Evolutionary conservation across 257 asterid species (phyloP).

Genomic region (Scutellaria galericulata): DNA sequence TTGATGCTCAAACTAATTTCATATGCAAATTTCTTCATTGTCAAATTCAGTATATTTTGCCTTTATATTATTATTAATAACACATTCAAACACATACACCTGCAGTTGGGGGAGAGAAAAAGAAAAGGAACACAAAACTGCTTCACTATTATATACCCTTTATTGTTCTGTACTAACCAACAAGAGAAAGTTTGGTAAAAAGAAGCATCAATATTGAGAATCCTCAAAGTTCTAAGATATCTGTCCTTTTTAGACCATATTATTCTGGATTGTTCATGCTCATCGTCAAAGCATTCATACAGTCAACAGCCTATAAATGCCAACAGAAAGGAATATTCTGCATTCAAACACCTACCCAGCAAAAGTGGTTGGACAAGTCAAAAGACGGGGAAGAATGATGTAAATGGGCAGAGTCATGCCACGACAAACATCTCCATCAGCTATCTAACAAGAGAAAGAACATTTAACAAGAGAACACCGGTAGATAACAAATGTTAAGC

Average conservation of each 20-base stretch:
- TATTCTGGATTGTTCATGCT: slow-evolving; percentile 4
- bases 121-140: not conserved
- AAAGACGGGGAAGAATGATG: slow-evolving; percentile 77
- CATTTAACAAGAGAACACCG: slow-evolving; percentile 25
- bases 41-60: too few species aligned
- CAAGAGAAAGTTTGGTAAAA: not conserved
- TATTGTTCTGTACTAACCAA: not conserved
- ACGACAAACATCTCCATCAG: slow-evolving; percentile 80
- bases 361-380: slow-evolving; percentile 83
- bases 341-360: slow-evolving; percentile 65
- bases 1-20: not conserved
- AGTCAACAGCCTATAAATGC: slow-evolving; percentile 20
- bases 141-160: not conserved
- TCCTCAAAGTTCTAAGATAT: slow-evolving; percentile 10
- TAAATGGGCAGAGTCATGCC: slow-evolving; percentile 73
- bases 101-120: not conserved
- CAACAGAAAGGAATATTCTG: slow-evolving; percentile 20
- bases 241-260: not conserved
- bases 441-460: slow-evolving; percentile 56
- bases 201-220: not conserved
- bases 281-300: not conserved
- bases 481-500: slow-evolving; percentile 20
- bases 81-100: not conserved
- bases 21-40: not conserved
- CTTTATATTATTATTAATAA: not conserved